Percentiles rank a stretch among this genome's conserved stretches.
Evolutionary conservation across 371 early-diverging fungal genomes (phyloP).

Genomic region (Mucor racemosus): DNA sequence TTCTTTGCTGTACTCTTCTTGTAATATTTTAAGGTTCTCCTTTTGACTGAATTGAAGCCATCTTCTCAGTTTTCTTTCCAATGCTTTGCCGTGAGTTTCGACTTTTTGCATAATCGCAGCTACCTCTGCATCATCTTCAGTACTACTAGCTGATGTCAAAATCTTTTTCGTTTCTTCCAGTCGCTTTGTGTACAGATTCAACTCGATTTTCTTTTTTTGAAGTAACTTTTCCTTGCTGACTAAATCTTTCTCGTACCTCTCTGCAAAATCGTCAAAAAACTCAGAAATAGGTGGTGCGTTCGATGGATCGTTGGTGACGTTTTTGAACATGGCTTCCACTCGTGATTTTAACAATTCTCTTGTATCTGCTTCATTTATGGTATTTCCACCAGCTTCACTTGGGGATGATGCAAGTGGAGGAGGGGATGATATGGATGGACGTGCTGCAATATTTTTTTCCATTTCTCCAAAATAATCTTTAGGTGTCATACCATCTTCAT

Average conservation of each 20-base stretch:
- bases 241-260: slow-evolving; percentile 42
- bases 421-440: not conserved
- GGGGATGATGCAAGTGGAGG: slow-evolving; percentile 1
- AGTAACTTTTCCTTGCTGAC: slow-evolving; percentile 25
- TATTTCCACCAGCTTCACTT: slow-evolving; percentile 34
- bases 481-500: slow-evolving; percentile 70
- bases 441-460: slow-evolving; percentile 21
- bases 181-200: slow-evolving; percentile 29
- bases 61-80: slow-evolving; percentile 18
- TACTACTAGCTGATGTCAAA: slow-evolving; percentile 7
- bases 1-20: slow-evolving; percentile 6
- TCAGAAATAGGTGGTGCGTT: slow-evolving; percentile 33
- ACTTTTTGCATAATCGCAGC: not conserved
- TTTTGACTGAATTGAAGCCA: slow-evolving; percentile 30
- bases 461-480: slow-evolving; percentile 52
- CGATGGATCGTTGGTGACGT: slow-evolving; percentile 7
- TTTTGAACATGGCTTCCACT: slow-evolving; percentile 29
- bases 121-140: slow-evolving; percentile 8
- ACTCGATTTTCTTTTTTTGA: slow-evolving; percentile 32
- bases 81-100: not conserved
- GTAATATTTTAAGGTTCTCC: not conserved
- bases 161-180: slow-evolving; percentile 27
- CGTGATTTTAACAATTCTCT: slow-evolving; percentile 20
- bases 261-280: slow-evolving; percentile 40
- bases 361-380: slow-evolving; percentile 40